Percentiles rank a stretch among this genome's conserved stretches.
Evolutionary conservation across 768 basidiomycete species (phyloP).

Genomic region (Trametes meyenii): DNA sequence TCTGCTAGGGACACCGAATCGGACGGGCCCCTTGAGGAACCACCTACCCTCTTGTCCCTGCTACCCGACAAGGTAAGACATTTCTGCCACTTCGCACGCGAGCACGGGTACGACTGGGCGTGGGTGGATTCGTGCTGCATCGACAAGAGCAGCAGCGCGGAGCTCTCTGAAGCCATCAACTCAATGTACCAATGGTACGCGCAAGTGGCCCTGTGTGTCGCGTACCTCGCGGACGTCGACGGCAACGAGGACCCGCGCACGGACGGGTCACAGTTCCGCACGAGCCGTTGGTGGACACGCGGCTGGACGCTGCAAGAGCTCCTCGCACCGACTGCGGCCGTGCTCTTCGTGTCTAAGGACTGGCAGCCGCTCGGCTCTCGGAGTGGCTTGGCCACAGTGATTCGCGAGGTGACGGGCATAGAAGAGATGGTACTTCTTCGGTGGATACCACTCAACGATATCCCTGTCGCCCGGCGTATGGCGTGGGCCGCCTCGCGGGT

Average conservation of each 20-base stretch:
- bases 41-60: no score
- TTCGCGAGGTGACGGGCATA: neutral
- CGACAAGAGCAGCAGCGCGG: neutral
- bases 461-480: neutral
- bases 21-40: no score
- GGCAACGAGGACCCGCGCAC: neutral
- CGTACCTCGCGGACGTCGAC: neutral
- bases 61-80: neutral
- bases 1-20: no score
- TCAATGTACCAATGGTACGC: neutral
- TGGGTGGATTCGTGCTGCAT: neutral
- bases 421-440: neutral
- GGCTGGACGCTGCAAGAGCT: neutral
- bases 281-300: neutral
- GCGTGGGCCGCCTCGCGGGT: constrained; percentile 3
- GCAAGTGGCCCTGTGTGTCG: neutral
- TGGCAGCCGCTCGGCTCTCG: neutral
- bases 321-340: neutral
- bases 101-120: neutral
- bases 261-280: neutral
- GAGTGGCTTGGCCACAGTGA: neutral
- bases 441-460: neutral
- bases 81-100: neutral
- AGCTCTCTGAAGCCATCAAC: neutral
- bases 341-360: neutral